Conservation (phyloP, 345 rosid genomes). For the Corymbia maculata region DNA sequence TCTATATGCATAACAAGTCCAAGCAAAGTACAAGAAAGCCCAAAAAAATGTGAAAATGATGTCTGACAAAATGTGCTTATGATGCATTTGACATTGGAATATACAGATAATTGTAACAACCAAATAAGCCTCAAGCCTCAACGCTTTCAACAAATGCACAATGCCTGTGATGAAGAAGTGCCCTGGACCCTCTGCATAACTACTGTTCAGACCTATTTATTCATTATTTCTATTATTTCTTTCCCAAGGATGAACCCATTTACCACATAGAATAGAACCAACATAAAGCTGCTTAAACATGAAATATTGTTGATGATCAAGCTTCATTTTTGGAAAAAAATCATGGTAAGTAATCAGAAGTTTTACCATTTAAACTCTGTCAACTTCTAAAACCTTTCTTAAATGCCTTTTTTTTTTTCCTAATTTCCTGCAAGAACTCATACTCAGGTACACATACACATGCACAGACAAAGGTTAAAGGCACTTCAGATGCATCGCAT, state of each 20-base stretch:
- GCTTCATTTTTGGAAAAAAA: not conserved
- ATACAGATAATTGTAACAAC: not conserved
- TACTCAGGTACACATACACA: not conserved
- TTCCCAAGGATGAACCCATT: not conserved
- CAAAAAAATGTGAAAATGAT: not conserved
- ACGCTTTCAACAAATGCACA: not conserved
- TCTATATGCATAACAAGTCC: not conserved
- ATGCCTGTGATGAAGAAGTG: not conserved
- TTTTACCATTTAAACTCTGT: not conserved
- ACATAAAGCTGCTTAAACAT: not conserved
- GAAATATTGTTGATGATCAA: not conserved
- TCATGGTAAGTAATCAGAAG: not conserved
- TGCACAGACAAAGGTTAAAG: not conserved
- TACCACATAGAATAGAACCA: not conserved
- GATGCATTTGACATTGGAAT: not conserved
- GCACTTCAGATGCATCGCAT: not conserved
- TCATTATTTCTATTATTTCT: not conserved
- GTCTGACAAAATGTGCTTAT: not conserved
- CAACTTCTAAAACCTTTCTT: not conserved
- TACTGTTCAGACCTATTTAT: not conserved
- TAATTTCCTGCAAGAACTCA: not conserved
- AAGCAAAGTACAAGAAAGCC: not conserved
- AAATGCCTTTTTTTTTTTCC: not conserved
- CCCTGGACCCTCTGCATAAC: not conserved
- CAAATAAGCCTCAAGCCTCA: not conserved